Evolutionary conservation across 2,329 filamentous ascomycete species (phyloP), one percentile per base, ranked within the genome.

Genomic region (Massarina eburnea): DNA sequence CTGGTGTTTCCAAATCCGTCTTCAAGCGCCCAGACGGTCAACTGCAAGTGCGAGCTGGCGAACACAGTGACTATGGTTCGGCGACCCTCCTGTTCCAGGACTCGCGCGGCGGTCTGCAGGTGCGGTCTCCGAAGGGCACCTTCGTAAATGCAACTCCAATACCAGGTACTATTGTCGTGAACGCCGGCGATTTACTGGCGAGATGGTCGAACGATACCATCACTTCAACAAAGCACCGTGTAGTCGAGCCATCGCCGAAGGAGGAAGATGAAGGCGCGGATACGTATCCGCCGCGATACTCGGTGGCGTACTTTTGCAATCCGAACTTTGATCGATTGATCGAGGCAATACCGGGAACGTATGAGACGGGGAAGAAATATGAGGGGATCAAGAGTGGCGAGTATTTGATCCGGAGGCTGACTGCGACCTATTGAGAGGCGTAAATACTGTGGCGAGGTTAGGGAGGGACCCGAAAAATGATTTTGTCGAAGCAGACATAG

Each of bases 171-270:
- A 86, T 94, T 32, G 89, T 96, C 9, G 81, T 96, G 54, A 96
- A 96, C 62, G 91, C 91, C 0, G 91, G 91, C 1, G 91, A 96
- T 65, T 67, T 96, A 56, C 75, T 96, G 39, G 86, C 89, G 1
- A 78, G 91, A 41, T 96, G 91, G 91, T 89, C 87, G 53, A 96
- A 96, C 63, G 89, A 95, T 62, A 87, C 82, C 4, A 95, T 96
- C 73, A 91, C 88, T 73, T 92, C 88, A 64, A 96, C 91, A 3
- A 82, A 91, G 49, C 91, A 96, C 70, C 83, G 91, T 9, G 91
- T 96, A 1, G 88, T 96, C 4, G 88, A 96, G 72, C 91, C 91
- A 2, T 88, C 89, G 0, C 59, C 66, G 4, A 67, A 66, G 30
- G 51, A 58, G 9, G 66, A 71, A 1, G 74, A 76, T 14, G 78